These are phyloP conservation scores for Globisporangium cederbergense DNA, from an alignment of 352 stramenopile genomes.

Conservation along the genomic window DNA sequence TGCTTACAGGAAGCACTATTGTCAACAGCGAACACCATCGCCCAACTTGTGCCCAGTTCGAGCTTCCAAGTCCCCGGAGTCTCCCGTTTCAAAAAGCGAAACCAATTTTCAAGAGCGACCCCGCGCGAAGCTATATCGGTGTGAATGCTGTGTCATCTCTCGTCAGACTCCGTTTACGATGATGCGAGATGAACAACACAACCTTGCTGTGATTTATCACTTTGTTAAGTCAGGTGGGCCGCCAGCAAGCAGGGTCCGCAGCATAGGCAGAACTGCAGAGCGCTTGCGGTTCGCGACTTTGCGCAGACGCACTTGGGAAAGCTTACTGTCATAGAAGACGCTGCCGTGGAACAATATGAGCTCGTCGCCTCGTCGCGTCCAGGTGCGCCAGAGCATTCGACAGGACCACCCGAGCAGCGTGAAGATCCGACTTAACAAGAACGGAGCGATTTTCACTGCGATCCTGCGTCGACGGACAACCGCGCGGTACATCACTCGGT, in stretches of 20 bases:
- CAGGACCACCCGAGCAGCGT: constrained; percentile 6
- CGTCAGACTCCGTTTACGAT: neutral
- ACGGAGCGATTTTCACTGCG: neutral
- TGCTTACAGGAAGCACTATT: neutral
- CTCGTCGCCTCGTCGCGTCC: neutral
- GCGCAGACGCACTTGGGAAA: neutral
- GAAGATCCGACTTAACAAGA: constrained; percentile 1
- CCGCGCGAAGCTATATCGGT: neutral
- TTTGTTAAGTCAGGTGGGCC: constrained; percentile 2
- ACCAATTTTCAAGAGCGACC: neutral
- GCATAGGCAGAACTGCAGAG: neutral
- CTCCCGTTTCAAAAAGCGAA: neutral
- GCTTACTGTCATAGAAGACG: constrained; percentile 6
- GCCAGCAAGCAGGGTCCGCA: neutral
- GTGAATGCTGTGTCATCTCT: neutral
- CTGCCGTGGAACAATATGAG: constrained; percentile 4
- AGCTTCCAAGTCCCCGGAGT: neutral
- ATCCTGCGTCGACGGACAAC: constrained; percentile 1
- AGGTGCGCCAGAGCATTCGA: constrained; percentile 3
- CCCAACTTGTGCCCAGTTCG: neutral
- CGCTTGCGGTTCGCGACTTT: neutral
- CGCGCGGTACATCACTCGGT: neutral
- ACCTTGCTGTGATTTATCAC: neutral
- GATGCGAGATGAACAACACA: no score
- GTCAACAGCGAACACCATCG: neutral